Base-by-base conservation (phyloP, 2,329 filamentous ascomycete species). In the Blastomyces emzantsi region DNA sequence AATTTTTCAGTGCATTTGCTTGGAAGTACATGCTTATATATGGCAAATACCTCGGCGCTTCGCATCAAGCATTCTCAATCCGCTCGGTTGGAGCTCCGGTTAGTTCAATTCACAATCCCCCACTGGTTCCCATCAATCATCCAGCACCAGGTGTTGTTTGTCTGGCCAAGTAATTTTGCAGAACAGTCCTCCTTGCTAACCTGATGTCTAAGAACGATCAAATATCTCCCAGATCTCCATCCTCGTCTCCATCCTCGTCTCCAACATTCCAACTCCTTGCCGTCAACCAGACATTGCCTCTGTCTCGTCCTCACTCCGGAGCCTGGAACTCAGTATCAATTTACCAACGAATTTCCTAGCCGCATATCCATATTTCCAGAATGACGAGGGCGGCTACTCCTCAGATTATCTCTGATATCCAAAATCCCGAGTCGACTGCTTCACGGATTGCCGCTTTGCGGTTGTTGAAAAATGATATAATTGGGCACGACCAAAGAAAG, bases 401-500 rank as follows among this genome's bases (percentile, higher is more conserved):
- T 60, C 79, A 83, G 62, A 81, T 86, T 68, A 77, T 87, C 60
- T 75, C 81, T 63, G 82, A 85, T 72, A 78, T 89, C 63, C 80
- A 80, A 67, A 82, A 78, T 69, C 82, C 86, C 66, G 76, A 75
- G 58, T 78, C 74, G 64, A 67, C 73, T 63, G 73, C 71, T 51
- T 71, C 72, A 57, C 77, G 76, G 66, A 71, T 84, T 51, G 78
- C 81, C 33, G 84, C 87, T 60, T 81, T 97, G 55, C 85, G 87
- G 67, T 80, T 82, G 52, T 79, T 99, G 39, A 97, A 96, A 79
- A 94, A 96, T 75, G 89, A 94, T 67, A 83, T 96, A 58, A 86
- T 96, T 65, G 94, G 94, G 30, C 91, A 97, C 75, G 83, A 89
- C 43, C 87, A 93, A 74, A 87, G 88, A 74, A 99, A 99, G 77